These are phyloP conservation scores for Vitis labrusca DNA, from an alignment of 164 flowering plant species.

Conservation along the genomic window DNA sequence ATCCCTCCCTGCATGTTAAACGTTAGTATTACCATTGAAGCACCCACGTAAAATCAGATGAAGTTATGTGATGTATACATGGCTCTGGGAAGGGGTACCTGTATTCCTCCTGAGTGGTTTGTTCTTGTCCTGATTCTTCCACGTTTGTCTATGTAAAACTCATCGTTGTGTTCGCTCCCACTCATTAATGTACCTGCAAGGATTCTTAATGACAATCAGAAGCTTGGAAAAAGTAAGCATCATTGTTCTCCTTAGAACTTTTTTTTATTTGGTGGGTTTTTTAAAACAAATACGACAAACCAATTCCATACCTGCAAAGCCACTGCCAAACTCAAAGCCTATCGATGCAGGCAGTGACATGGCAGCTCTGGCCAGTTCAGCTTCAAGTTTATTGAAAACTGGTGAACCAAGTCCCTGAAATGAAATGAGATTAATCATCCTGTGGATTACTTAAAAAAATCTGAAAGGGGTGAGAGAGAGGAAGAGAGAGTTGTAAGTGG, in stretches of 20 bases:
- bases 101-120: constrained; percentile 97
- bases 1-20: constrained; percentile 74
- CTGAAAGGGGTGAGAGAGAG: constrained; percentile 1
- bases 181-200: constrained; percentile 81
- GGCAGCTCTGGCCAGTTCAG: constrained; percentile 82
- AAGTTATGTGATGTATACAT: background rate
- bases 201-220: background rate
- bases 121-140: constrained; percentile 88
- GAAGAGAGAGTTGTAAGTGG: background rate
- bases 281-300: background rate
- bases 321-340: constrained; percentile 97
- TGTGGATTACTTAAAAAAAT: too few species aligned
- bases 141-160: constrained; percentile 66
- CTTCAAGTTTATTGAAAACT: constrained; percentile 97
- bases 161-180: constrained; percentile 97
- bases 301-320: constrained; percentile 72
- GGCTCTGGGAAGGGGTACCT: constrained; percentile 40
- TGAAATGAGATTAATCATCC: background rate
- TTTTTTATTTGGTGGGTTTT: too few species aligned
- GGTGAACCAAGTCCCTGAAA: constrained; percentile 96
- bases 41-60: background rate
- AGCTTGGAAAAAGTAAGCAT: too few species aligned
- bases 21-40: background rate
- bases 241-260: background rate
- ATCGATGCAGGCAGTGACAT: constrained; percentile 93